Conservation (phyloP, 345 rosid genomes). For the Excoecaria agallocha region DNA sequence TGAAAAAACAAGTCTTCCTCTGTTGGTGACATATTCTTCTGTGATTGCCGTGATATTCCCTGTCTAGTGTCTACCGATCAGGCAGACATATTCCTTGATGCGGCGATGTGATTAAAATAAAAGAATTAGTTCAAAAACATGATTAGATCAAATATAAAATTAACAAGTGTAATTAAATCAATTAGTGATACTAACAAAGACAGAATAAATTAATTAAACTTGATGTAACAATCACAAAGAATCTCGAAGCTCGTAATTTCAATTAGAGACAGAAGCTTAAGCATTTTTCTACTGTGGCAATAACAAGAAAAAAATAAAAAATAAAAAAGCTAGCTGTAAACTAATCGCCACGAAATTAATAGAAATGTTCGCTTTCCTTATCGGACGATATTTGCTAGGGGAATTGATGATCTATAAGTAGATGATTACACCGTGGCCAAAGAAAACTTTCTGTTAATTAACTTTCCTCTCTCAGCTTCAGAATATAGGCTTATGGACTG, state of each 20-base stretch:
- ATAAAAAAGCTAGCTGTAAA: conserved; percentile 12
- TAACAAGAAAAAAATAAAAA: conserved; percentile 3
- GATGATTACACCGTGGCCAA: background rate
- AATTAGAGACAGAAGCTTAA: background rate
- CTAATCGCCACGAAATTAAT: conserved; percentile 6
- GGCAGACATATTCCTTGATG: background rate
- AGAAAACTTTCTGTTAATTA: conserved; percentile 25
- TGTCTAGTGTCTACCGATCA: background rate
- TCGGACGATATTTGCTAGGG: conserved; percentile 17
- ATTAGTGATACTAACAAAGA: background rate
- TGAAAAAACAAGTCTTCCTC: no score
- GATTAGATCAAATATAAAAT: no score
- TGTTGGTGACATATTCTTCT: no score
- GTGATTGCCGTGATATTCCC: background rate
- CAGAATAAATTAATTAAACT: background rate
- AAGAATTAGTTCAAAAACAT: no score
- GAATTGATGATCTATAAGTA: conserved; percentile 21
- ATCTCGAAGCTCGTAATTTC: background rate
- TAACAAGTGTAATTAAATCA: background rate
- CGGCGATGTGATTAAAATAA: conserved; percentile 21
- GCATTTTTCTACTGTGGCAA: background rate
- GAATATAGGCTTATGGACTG: conserved; percentile 11
- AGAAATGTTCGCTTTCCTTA: background rate
- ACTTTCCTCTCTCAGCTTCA: background rate
- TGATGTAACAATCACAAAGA: background rate